These are phyloP conservation scores for Polytrichum commune DNA, from an alignment of 225 moss, liverwort and hornwort species.

Conservation along the genomic window DNA sequence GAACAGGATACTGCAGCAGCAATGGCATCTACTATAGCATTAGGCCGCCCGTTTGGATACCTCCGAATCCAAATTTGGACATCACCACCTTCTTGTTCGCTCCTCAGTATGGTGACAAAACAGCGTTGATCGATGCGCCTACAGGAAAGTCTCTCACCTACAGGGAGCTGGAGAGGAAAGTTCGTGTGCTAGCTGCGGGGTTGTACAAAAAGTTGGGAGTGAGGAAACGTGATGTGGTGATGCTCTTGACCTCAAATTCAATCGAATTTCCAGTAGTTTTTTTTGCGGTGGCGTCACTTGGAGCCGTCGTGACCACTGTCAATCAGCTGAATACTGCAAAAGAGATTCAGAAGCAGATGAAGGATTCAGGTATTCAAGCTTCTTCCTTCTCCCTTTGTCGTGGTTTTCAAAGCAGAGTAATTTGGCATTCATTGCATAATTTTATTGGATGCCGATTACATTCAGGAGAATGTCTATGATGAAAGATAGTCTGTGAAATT, in stretches of 20 bases:
- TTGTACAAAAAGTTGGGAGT: slow-evolving; percentile 37
- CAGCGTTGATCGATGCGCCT: slow-evolving; percentile 31
- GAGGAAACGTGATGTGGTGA: slow-evolving; percentile 49
- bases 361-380: slow-evolving; percentile 30
- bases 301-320: slow-evolving; percentile 51
- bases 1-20: slow-evolving; percentile 39
- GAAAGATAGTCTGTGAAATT: too few relatives aligned
- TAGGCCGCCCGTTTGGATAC: slow-evolving; percentile 37
- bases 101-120: slow-evolving; percentile 38
- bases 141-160: slow-evolving; percentile 23
- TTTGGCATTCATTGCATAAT: too few relatives aligned
- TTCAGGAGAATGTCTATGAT: too few relatives aligned
- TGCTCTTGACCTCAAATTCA: slow-evolving; percentile 50
- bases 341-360: slow-evolving; percentile 64
- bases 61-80: slow-evolving; percentile 24
- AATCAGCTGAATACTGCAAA: slow-evolving; percentile 44
- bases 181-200: slow-evolving; percentile 34
- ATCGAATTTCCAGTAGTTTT: slow-evolving; percentile 48
- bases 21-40: slow-evolving; percentile 49
- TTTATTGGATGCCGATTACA: too few relatives aligned
- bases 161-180: slow-evolving; percentile 30
- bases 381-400: too few relatives aligned
- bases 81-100: slow-evolving; percentile 37
- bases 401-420: not conserved
- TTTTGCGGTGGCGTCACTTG: slow-evolving; percentile 42